These are phyloP conservation scores for Tanacetum coccineum DNA, from an alignment of 129 eudicot species.

Conservation along the genomic window DNA sequence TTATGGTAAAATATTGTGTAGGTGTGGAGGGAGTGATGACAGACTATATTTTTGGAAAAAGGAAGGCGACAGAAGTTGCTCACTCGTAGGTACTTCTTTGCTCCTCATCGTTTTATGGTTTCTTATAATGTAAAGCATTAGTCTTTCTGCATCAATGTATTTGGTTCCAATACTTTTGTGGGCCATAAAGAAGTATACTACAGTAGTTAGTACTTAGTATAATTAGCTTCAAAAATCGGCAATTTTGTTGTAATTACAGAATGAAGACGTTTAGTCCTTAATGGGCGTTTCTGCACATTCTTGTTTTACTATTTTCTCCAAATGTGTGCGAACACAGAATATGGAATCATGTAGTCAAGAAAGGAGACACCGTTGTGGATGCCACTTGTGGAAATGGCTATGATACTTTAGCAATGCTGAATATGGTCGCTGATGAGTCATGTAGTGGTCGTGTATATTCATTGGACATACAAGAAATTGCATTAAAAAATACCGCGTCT, in stretches of 20 bases:
- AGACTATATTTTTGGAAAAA: constrained; percentile 75
- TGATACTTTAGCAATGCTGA: constrained; percentile 76
- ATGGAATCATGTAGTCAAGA: constrained; percentile 68
- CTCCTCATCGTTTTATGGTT: not conserved
- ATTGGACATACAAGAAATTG: constrained; percentile 76
- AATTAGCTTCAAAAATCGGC: not conserved
- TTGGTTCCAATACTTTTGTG: not conserved
- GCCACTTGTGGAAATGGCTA: constrained; percentile 97
- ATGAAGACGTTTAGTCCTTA: too few species aligned
- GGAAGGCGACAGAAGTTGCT: constrained; percentile 81
- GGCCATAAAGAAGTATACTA: too few species aligned
- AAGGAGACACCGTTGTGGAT: constrained; percentile 84
- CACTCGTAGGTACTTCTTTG: constrained; percentile 71
- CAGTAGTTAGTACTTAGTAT: too few species aligned
- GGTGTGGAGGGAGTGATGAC: constrained; percentile 64
- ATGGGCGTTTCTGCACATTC: not conserved
- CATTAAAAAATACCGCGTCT: constrained; percentile 56
- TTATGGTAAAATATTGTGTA: constrained; percentile 1
- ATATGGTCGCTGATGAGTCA: constrained; percentile 57
- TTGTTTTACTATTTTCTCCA: not conserved
- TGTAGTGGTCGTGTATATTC: constrained; percentile 64
- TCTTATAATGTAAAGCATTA: not conserved
- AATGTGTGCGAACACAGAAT: constrained; percentile 35
- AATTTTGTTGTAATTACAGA: not conserved
- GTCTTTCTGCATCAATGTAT: not conserved